Conservation (phyloP, 768 basidiomycete species). For the Boletus eberwhitei region DNA sequence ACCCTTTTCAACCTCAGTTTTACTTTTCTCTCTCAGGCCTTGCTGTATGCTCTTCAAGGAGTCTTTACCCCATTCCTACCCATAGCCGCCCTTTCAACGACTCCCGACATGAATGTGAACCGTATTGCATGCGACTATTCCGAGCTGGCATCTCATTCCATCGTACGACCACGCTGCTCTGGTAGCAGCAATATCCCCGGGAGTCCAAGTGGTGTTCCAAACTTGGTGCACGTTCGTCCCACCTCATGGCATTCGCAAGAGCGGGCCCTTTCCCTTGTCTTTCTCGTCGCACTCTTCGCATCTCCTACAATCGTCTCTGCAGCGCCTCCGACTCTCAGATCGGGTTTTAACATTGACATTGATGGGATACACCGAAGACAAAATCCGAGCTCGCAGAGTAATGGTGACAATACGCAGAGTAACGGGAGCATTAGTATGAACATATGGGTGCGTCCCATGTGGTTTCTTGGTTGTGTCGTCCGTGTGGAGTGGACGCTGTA, state of each 20-base stretch:
- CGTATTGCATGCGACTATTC: background rate
- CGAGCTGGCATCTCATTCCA: background rate
- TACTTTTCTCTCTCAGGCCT: background rate
- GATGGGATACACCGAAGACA: background rate
- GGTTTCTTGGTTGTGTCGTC: background rate
- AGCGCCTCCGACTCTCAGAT: background rate
- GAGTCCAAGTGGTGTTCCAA: background rate
- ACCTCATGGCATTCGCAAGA: constrained; percentile 2
- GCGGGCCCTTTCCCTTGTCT: background rate
- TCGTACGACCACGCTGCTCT: constrained; percentile 3
- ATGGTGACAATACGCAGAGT: background rate
- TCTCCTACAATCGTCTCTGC: constrained; percentile 6
- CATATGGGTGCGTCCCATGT: constrained; percentile 25
- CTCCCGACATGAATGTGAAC: constrained; percentile 1
- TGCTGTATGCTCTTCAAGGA: background rate
- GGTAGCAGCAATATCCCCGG: background rate
- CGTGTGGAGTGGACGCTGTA: background rate
- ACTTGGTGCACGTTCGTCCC: background rate
- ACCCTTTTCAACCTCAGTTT: constrained; percentile 4
- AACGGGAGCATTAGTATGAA: constrained; percentile 12
- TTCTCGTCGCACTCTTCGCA: constrained; percentile 4
- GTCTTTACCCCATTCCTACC: background rate
- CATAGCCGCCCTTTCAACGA: background rate
- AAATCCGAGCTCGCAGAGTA: background rate
- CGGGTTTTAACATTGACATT: too few species aligned